These are phyloP conservation scores for Neopestalotiopsis rosae DNA, from an alignment of 2,329 filamentous ascomycete genomes.

Conservation along the genomic window DNA sequence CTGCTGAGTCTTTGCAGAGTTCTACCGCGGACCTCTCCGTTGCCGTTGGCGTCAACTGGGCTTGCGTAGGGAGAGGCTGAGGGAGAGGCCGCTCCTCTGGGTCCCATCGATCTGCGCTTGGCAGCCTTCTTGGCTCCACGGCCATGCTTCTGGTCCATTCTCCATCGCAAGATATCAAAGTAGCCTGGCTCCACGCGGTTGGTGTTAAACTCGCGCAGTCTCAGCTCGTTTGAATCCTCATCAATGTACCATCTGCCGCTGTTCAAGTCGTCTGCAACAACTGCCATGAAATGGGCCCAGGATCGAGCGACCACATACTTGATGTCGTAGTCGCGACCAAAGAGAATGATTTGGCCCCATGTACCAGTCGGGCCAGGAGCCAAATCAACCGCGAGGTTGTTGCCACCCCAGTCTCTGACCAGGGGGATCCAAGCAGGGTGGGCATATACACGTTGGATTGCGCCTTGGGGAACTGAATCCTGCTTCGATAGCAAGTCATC, in stretches of 20 bases:
- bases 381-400: slow-evolving; percentile 93
- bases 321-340: slow-evolving; percentile 96
- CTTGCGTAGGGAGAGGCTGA: slow-evolving; percentile 67
- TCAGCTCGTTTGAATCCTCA: slow-evolving; percentile 89
- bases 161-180: slow-evolving; percentile 93
- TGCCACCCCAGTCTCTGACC: slow-evolving; percentile 97
- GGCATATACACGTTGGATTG: slow-evolving; percentile 90
- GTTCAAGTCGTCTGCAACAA: slow-evolving; percentile 86
- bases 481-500: slow-evolving; percentile 85
- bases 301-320: slow-evolving; percentile 96
- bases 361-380: slow-evolving; percentile 87
- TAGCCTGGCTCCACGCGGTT: slow-evolving; percentile 90
- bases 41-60: slow-evolving; percentile 61
- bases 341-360: slow-evolving; percentile 97
- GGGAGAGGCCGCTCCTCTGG: slow-evolving; percentile 49
- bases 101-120: slow-evolving; percentile 57
- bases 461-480: slow-evolving; percentile 83
- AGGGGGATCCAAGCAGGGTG: slow-evolving; percentile 96
- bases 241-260: slow-evolving; percentile 92
- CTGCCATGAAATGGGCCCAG: slow-evolving; percentile 86
- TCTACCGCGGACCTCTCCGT: slow-evolving; percentile 68
- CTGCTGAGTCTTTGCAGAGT: slow-evolving; percentile 73
- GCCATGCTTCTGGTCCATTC: slow-evolving; percentile 93
- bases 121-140: slow-evolving; percentile 54
- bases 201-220: slow-evolving; percentile 88